These are phyloP conservation scores for Coemansia sp. DNA, from an alignment of 192 early-diverging fungal genomes.

Conservation along the genomic window DNA sequence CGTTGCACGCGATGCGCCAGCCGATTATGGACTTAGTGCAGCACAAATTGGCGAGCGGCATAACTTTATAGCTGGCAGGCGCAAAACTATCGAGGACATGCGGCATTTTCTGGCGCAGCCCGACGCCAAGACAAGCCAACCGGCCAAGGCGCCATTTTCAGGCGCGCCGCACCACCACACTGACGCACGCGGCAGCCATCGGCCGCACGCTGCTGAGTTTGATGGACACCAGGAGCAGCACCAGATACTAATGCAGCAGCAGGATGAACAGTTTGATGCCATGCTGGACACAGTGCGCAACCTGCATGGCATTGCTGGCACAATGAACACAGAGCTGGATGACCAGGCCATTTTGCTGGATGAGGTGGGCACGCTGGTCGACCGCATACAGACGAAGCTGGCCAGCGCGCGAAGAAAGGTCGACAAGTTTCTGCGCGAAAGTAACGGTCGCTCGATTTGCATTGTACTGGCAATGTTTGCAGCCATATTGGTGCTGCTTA, in stretches of 20 bases:
- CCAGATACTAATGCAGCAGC: slow-evolving; percentile 53
- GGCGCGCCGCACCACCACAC: not conserved
- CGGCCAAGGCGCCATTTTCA: not conserved
- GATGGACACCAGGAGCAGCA: slow-evolving; percentile 40
- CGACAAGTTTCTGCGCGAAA: slow-evolving; percentile 47
- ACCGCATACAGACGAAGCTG: slow-evolving; percentile 41
- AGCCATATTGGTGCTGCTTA: slow-evolving; percentile 45
- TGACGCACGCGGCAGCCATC: slow-evolving; percentile 5
- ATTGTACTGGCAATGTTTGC: slow-evolving; percentile 41
- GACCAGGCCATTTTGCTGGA: slow-evolving; percentile 49
- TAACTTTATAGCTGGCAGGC: slow-evolving; percentile 33
- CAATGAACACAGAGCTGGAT: slow-evolving; percentile 56
- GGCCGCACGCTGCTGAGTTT: slow-evolving; percentile 21
- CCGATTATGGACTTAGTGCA: slow-evolving; percentile 38
- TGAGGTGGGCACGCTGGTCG: slow-evolving; percentile 40
- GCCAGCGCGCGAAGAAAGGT: slow-evolving; percentile 34
- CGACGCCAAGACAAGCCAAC: not conserved
- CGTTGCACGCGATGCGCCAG: slow-evolving; percentile 32
- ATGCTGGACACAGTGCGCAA: slow-evolving; percentile 55
- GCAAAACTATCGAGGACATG: slow-evolving; percentile 37
- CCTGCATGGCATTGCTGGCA: slow-evolving; percentile 50
- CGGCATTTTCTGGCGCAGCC: slow-evolving; percentile 26
- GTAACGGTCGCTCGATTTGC: slow-evolving; percentile 45
- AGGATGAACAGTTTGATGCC: slow-evolving; percentile 52
- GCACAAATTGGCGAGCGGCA: slow-evolving; percentile 39